A percentile compares a stretch with the other conserved stretches of the same genome.
phyloP scores from a whole-genome alignment of 768 basidiomycete genomes.

The Psilocybe cyanescens region DNA sequence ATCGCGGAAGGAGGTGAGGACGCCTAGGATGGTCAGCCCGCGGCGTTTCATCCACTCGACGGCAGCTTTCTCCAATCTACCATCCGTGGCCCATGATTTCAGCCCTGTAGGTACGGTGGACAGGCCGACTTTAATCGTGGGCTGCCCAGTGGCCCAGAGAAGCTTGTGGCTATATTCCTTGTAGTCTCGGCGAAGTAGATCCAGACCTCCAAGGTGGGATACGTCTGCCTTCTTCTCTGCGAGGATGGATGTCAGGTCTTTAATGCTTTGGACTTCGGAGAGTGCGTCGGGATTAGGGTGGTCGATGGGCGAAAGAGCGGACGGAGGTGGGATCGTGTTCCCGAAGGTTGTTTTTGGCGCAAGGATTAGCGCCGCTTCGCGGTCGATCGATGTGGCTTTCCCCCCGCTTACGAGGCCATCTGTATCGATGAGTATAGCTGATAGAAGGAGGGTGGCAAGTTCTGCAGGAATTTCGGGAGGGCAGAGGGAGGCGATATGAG shows the following conservation, averaged over 20 bases:
- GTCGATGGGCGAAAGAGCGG: constrained; percentile 43
- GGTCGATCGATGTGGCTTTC: constrained; percentile 73
- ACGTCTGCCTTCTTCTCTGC: constrained; percentile 67
- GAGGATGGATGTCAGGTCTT: constrained; percentile 52
- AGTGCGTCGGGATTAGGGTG: constrained; percentile 32
- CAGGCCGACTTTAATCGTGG: constrained; percentile 68
- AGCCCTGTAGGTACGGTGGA: constrained; percentile 81
- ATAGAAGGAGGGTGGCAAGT: constrained; percentile 79
- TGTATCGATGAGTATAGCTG: constrained; percentile 88
- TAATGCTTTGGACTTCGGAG: constrained; percentile 45
- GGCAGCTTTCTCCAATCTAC: constrained; percentile 42
- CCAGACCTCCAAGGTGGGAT: constrained; percentile 65
- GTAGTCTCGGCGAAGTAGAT: constrained; percentile 93
- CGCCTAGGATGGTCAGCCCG: constrained; percentile 69
- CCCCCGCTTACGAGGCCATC: constrained; percentile 75
- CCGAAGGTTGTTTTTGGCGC: constrained; percentile 59
- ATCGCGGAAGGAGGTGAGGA: constrained; percentile 74
- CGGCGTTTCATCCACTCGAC: constrained; percentile 69
- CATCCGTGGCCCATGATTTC: constrained; percentile 53
- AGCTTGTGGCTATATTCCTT: constrained; percentile 77
- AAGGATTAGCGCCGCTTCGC: constrained; percentile 66
- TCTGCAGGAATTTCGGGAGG: constrained; percentile 53
- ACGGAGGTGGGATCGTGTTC: constrained; percentile 63
- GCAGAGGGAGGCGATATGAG: constrained; percentile 43
- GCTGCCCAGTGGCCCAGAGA: constrained; percentile 37